Evolutionary conservation across 169 alveolate species (phyloP), one percentile per base, ranked within the genome.

Genomic region (Miamiensis avidus): DNA sequence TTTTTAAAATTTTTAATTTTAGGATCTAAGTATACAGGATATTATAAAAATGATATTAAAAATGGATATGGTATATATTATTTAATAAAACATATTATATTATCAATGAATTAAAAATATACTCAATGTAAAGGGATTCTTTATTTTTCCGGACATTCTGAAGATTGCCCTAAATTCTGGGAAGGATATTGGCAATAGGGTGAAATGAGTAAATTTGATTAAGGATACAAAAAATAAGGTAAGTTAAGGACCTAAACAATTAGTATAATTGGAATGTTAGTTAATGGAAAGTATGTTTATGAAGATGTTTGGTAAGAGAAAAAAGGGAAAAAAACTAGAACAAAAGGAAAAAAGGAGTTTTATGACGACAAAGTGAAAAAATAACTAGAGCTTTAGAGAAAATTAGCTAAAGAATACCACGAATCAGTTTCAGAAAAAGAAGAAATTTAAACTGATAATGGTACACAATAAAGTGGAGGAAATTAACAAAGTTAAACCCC

Each of bases 111-210:
- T n/a, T n/a, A n/a, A n/a, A n/a, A n/a, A n/a, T n/a, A n/a, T n/a
- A n/a, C n/a, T n/a, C n/a, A n/a, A n/a, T n/a, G n/a, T n/a, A n/a
- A n/a, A n/a, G n/a, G n/a, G n/a, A n/a, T n/a, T n/a, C n/a, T 49
- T 49, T 49, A 49, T 20, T 49, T 49, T 49, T 49, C 4, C 4
- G 69, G 20, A 11, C 69, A 49, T 20, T 49, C 26, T 49, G 26
- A 49, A 20, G 69, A 49, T 0, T 20, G 20, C 4, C 4, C 4
- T 4, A 4, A 49, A 11, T 49, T 49, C 20, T 69, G 85, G 76
- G 90, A 88, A 81, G 96, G 96, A n/a, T 84, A 77, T 75, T 92
- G 94, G 94, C 74, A 86, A 75, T 75, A 90, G 49, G 96, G 96
- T 30, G 90, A 92, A 88, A 11, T 49, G 20, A 49, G 69, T 49